Conservation (phyloP, 2,329 filamentous ascomycete species). For the Beauveria pseudobassiana region DNA sequence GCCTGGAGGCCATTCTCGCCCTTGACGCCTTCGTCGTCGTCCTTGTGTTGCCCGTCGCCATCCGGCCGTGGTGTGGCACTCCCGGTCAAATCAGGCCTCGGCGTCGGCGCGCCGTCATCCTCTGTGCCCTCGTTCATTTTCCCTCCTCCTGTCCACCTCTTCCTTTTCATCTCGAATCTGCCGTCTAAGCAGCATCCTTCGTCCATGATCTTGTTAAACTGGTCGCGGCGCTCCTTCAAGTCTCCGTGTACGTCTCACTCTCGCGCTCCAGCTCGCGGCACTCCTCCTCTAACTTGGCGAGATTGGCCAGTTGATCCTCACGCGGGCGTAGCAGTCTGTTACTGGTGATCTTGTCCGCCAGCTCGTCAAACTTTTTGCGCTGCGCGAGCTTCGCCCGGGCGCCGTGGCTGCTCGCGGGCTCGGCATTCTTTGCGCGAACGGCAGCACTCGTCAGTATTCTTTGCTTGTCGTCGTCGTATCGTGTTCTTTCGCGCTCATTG, state of each 20-base stretch:
- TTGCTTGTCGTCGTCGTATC: constrained; percentile 74
- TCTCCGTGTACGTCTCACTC: constrained; percentile 70
- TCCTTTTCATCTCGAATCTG: constrained; percentile 94
- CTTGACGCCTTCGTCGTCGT: constrained; percentile 19
- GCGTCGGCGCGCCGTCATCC: constrained; percentile 47
- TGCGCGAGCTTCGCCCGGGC: constrained; percentile 68
- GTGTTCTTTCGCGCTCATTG: constrained; percentile 74
- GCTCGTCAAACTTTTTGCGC: constrained; percentile 78
- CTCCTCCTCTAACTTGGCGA: constrained; percentile 79
- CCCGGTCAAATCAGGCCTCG: constrained; percentile 41
- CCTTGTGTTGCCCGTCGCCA: constrained; percentile 22
- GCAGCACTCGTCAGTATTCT: constrained; percentile 71
- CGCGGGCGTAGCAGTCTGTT: constrained; percentile 73
- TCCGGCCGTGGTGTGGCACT: constrained; percentile 45
- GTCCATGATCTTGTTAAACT: constrained; percentile 83
- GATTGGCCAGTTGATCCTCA: constrained; percentile 71
- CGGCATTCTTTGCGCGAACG: constrained; percentile 67
- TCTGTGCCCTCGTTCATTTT: constrained; percentile 64
- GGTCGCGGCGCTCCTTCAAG: constrained; percentile 76
- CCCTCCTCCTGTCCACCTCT: constrained; percentile 84
- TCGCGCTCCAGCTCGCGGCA: constrained; percentile 82
- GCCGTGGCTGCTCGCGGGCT: constrained; percentile 64
- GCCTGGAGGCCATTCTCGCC: constrained; percentile 28
- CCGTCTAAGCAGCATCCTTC: constrained; percentile 77
- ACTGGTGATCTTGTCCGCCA: constrained; percentile 78